Conservation (phyloP, 345 rosid genomes). For the Erucastrum elatum region DNA sequence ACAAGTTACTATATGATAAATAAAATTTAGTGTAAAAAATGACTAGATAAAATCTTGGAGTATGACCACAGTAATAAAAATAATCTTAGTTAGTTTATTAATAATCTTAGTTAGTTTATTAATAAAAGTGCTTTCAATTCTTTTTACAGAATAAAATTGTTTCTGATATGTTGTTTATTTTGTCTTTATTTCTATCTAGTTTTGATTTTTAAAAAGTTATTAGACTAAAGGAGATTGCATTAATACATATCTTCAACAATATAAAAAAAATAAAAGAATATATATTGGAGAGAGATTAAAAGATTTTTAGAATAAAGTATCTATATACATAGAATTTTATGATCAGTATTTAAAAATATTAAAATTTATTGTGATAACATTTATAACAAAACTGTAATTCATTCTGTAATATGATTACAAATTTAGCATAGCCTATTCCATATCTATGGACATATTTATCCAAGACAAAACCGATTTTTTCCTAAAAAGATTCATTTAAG, state of each 20-base stretch:
- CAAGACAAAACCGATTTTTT: too few relatives aligned
- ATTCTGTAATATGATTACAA: not conserved
- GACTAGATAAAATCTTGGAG: not conserved
- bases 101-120: not conserved
- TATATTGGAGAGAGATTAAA: not conserved
- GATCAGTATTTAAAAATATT: too few relatives aligned
- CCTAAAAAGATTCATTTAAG: too few relatives aligned
- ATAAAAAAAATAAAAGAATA: too few relatives aligned
- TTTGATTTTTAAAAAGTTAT: not conserved
- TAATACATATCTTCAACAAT: not conserved
- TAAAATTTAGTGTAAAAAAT: not conserved
- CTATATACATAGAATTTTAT: not conserved
- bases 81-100: not conserved
- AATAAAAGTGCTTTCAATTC: too few relatives aligned
- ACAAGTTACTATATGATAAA: not conserved
- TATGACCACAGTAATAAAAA: not conserved
- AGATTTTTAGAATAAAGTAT: too few relatives aligned
- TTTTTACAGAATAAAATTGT: too few relatives aligned
- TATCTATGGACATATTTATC: too few relatives aligned
- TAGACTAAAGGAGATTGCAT: not conserved
- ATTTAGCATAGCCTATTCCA: not conserved
- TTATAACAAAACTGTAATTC: not conserved
- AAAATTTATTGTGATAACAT: not conserved
- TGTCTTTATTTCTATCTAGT: not conserved
- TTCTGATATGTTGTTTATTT: not conserved